These are phyloP conservation scores for Casuarina cunninghamiana DNA, from an alignment of 306 rosid species.

Conservation along the genomic window DNA sequence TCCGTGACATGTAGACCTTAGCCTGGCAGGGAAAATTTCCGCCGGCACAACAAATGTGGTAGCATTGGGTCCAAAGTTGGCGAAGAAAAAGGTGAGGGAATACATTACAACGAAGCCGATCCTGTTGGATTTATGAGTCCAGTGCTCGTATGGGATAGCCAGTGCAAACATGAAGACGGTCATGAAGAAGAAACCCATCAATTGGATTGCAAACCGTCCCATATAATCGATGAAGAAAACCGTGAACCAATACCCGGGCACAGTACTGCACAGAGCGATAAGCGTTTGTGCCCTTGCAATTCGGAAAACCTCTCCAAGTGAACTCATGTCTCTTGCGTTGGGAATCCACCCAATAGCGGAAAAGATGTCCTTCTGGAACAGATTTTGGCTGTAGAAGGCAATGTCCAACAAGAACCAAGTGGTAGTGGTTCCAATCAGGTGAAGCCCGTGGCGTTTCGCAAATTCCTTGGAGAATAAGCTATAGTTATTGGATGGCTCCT, in stretches of 20 bases:
- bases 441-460: slow-evolving; percentile 9
- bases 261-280: slow-evolving; percentile 18
- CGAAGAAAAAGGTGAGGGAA: slow-evolving; percentile 14
- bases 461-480: slow-evolving; percentile 13
- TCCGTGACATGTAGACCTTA: slow-evolving; percentile 21
- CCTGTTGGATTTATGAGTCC: background rate
- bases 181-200: slow-evolving; percentile 21
- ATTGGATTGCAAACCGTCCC: slow-evolving; percentile 21
- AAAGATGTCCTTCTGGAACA: slow-evolving; percentile 24
- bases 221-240: slow-evolving; percentile 2
- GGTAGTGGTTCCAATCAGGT: slow-evolving; percentile 13
- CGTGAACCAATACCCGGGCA: slow-evolving; percentile 22
- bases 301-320: slow-evolving; percentile 7
- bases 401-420: slow-evolving; percentile 21
- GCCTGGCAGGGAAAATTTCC: slow-evolving; percentile 21
- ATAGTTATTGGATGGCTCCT: slow-evolving; percentile 1
- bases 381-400: slow-evolving; percentile 19
- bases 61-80: slow-evolving; percentile 18
- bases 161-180: slow-evolving; percentile 17
- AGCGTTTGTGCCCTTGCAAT: slow-evolving; percentile 16
- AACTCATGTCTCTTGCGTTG: background rate
- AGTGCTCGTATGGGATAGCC: slow-evolving; percentile 4
- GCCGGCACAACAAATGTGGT: slow-evolving; percentile 24
- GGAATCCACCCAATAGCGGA: slow-evolving; percentile 10
- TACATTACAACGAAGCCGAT: slow-evolving; percentile 1